Percentiles rank a stretch among this genome's conserved stretches.
phyloP scores from a whole-genome alignment of 2,329 filamentous ascomycete species.

The Calonectria pteridis region DNA sequence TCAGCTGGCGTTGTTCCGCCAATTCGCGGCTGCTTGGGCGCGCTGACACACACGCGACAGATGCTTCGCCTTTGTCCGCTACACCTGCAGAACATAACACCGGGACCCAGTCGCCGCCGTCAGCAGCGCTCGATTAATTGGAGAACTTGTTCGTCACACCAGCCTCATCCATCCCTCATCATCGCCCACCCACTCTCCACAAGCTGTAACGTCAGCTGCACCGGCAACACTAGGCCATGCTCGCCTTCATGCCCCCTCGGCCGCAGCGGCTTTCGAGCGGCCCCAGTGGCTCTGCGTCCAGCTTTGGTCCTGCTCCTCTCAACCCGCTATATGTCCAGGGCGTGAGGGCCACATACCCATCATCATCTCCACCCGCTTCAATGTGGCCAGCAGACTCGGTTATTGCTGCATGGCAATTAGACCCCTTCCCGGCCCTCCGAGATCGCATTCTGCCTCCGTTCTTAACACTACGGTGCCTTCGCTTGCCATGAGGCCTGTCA shows the following conservation, averaged over 20 bases:
- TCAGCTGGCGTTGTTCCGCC: conserved; percentile 21
- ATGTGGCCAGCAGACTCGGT: background rate
- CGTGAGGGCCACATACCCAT: conserved; percentile 2
- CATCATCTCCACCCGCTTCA: conserved; percentile 14
- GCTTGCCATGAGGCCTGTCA: background rate
- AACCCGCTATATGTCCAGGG: conserved; percentile 10
- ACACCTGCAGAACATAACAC: conserved; percentile 31
- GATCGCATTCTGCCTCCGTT: background rate
- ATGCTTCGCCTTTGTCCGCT: background rate
- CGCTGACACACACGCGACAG: conserved; percentile 13
- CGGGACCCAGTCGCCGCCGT: conserved; percentile 4
- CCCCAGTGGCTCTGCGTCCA: conserved; percentile 6
- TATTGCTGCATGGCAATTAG: background rate
- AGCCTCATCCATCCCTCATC: conserved; percentile 33
- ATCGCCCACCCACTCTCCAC: conserved; percentile 30
- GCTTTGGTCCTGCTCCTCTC: conserved; percentile 20
- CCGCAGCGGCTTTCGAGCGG: background rate
- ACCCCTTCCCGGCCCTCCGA: background rate
- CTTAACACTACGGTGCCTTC: background rate
- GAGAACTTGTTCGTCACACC: conserved; percentile 38
- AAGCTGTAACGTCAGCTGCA: conserved; percentile 31
- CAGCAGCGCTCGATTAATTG: conserved; percentile 28
- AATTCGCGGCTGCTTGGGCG: conserved; percentile 8
- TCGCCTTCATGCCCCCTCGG: conserved; percentile 9
- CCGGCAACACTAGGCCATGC: conserved; percentile 16